Conservation (phyloP, 768 basidiomycete genomes). For the Termitomyces sp. region DNA sequence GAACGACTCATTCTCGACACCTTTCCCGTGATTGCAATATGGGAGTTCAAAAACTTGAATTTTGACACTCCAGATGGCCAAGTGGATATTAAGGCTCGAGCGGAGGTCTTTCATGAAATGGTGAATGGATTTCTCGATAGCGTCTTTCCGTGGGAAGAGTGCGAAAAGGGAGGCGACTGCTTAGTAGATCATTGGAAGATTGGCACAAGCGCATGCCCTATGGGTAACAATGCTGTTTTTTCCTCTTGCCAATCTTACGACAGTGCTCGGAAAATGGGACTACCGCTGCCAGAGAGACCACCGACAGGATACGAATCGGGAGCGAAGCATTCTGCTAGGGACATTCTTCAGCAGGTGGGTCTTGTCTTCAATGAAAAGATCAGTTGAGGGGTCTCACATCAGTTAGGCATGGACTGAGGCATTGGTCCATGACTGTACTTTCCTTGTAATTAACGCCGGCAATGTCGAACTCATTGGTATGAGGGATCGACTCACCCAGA, state of each 20-base stretch:
- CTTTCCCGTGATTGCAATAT: slow-evolving; percentile 2
- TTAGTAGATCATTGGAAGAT: neutral
- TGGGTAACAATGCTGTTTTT: neutral
- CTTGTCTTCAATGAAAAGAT: neutral
- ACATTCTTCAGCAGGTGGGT: slow-evolving; percentile 7
- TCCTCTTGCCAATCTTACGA: neutral
- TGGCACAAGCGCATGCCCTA: neutral
- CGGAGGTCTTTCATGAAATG: neutral
- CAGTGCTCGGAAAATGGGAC: neutral
- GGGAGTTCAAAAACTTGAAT: slow-evolving; percentile 9
- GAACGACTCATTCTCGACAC: neutral
- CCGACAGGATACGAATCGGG: neutral
- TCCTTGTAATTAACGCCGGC: neutral
- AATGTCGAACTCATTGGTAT: slow-evolving; percentile 1
- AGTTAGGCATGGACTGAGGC: slow-evolving; percentile 6
- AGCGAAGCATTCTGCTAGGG: neutral
- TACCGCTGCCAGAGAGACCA: neutral
- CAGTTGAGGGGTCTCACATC: neutral
- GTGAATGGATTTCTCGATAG: neutral
- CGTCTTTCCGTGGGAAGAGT: slow-evolving; percentile 3
- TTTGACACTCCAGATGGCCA: neutral
- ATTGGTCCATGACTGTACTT: neutral
- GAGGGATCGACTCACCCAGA: neutral
- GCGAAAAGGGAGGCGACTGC: neutral
- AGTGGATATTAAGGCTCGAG: neutral